Conservation (phyloP, 192 early-diverging fungal species). For the Backusella macrospora region DNA sequence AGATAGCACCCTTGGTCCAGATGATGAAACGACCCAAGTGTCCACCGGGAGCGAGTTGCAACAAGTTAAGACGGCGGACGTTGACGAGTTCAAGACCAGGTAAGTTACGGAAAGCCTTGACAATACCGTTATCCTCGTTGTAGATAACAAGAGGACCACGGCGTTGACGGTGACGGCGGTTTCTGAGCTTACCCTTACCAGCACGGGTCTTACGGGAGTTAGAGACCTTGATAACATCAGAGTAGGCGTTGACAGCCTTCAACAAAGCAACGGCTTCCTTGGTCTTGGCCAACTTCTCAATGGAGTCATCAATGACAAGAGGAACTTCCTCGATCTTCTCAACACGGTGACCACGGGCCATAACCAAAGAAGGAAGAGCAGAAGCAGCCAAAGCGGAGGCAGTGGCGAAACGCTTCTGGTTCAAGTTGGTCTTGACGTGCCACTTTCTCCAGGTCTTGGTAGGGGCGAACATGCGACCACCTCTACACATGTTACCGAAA, state of each 20-base stretch:
- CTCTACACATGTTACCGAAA: conserved; percentile 99
- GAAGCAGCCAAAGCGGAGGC: conserved; percentile 97
- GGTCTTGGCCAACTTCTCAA: conserved; percentile 89
- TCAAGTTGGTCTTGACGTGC: conserved; percentile 99
- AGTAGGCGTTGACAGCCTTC: conserved; percentile 92
- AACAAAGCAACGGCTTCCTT: conserved; percentile 93
- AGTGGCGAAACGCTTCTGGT: conserved; percentile 98
- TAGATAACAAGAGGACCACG: conserved; percentile 98
- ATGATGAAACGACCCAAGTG: conserved; percentile 99
- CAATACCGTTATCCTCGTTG: conserved; percentile 94
- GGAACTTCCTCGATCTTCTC: conserved; percentile 93
- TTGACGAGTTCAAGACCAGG: conserved; percentile 96
- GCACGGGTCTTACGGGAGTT: conserved; percentile 97
- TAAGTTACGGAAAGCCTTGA: conserved; percentile 98
- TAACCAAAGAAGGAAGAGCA: conserved; percentile 89
- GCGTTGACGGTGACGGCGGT: conserved; percentile 96
- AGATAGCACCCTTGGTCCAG: conserved; percentile 96
- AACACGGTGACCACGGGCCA: conserved; percentile 98
- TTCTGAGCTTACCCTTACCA: conserved; percentile 96
- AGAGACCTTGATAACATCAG: conserved; percentile 94
- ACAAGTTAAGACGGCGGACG: conserved; percentile 93
- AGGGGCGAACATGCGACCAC: conserved; percentile 99
- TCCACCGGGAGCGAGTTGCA: conserved; percentile 98
- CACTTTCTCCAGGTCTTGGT: conserved; percentile 99
- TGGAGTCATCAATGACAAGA: conserved; percentile 80